These are phyloP conservation scores for Microcera coccophila DNA, from an alignment of 2,329 filamentous ascomycete genomes.

Conservation along the genomic window DNA sequence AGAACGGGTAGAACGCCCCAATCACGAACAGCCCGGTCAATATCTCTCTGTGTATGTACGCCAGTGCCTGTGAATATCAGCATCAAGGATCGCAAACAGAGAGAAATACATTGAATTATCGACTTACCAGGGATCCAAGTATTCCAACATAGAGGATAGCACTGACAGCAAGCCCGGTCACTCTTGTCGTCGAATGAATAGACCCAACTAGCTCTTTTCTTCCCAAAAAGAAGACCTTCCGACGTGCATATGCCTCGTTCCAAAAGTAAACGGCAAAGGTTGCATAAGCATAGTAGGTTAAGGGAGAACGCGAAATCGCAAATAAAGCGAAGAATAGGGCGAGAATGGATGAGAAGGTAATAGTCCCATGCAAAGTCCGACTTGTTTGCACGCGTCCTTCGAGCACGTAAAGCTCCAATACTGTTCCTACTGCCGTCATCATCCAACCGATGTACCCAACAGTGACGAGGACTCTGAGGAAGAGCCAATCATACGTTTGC, in stretches of 20 bases:
- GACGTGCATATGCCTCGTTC: conserved; percentile 85
- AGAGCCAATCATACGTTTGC: conserved; percentile 98
- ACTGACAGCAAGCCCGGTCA: conserved; percentile 60
- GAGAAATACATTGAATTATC: not conserved
- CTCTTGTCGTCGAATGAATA: conserved; percentile 56
- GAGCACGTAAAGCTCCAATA: conserved; percentile 83
- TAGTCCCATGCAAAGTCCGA: conserved; percentile 55
- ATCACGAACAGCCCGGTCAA: conserved; percentile 76
- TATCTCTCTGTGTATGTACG: conserved; percentile 86
- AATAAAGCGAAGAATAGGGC: conserved; percentile 75
- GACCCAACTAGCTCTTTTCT: conserved; percentile 65
- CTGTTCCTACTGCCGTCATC: conserved; percentile 81
- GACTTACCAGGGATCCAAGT: conserved; percentile 71
- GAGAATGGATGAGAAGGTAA: conserved; percentile 73
- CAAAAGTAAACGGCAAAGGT: conserved; percentile 93
- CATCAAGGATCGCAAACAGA: not conserved
- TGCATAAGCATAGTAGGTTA: conserved; percentile 85
- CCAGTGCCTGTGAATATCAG: conserved; percentile 61
- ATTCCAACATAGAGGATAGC: conserved; percentile 65
- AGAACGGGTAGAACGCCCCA: conserved; percentile 71
- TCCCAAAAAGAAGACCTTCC: conserved; percentile 65
- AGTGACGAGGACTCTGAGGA: conserved; percentile 83
- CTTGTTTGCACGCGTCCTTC: conserved; percentile 63
- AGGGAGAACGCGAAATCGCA: conserved; percentile 71
- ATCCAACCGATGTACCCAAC: conserved; percentile 94